Conservation (phyloP, 192 early-diverging fungal genomes). For the Backusella morwellensis region DNA sequence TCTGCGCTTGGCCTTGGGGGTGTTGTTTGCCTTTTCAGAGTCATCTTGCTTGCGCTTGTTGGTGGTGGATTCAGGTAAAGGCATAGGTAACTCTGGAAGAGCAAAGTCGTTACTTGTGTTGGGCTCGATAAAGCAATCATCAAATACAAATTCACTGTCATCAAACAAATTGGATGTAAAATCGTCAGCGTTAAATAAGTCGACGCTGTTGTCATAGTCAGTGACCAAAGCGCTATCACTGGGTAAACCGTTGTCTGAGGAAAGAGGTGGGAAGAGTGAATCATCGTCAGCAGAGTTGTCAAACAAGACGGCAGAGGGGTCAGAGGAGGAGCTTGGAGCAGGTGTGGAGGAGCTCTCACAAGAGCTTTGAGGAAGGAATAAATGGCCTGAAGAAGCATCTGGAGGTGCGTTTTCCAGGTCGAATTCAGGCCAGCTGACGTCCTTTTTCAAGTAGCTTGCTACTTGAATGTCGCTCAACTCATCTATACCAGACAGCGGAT, state of each 20-base stretch:
- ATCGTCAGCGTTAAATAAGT: neutral
- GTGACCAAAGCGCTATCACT: neutral
- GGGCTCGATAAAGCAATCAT: neutral
- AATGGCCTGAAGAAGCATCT: neutral
- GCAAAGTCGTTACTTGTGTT: neutral
- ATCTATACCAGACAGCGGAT: neutral
- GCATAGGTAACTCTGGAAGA: neutral
- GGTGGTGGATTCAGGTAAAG: neutral
- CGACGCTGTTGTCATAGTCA: neutral
- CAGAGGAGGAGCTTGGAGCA: neutral
- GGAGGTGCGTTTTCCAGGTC: neutral
- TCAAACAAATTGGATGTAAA: slow-evolving; percentile 6
- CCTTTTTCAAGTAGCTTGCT: neutral
- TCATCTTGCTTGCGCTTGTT: neutral
- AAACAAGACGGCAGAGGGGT: neutral
- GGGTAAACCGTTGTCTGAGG: neutral
- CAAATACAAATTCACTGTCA: neutral
- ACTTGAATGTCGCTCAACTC: neutral
- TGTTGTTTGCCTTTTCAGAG: neutral
- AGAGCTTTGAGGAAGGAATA: no score
- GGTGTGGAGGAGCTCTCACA: neutral
- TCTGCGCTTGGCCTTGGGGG: neutral
- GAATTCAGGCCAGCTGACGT: neutral
- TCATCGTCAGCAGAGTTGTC: neutral
- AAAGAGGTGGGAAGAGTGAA: neutral